Evolutionary conservation across 2,329 filamentous ascomycete species (phyloP).

Genomic region (Eurotiales sp.): DNA sequence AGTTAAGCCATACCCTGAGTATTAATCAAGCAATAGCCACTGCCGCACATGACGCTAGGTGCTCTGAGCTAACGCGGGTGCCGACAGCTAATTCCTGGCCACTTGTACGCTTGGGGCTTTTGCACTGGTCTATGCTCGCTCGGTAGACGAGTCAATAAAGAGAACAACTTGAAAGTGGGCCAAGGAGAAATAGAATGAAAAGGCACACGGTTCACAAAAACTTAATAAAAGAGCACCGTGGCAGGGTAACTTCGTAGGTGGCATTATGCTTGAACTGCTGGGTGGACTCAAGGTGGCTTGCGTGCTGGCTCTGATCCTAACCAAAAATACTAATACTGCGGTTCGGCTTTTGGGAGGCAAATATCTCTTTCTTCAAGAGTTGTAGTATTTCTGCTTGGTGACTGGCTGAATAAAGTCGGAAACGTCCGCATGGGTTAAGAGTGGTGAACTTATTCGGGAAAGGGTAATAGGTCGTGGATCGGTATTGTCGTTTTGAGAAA

Average conservation of each 20-base stretch:
- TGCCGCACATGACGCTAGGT: slow-evolving; percentile 1
- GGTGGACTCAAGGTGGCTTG: slow-evolving; percentile 5
- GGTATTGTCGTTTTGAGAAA: background rate
- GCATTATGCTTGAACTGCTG: background rate
- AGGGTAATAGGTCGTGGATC: background rate
- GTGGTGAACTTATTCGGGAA: slow-evolving; percentile 10
- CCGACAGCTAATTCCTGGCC: slow-evolving; percentile 3
- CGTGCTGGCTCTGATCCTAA: background rate
- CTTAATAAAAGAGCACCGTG: background rate
- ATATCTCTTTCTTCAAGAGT: background rate
- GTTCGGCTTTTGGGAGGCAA: no score
- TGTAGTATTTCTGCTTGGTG: background rate
- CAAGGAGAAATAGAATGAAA: background rate
- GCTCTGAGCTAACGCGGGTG: slow-evolving; percentile 1
- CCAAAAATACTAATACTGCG: no score
- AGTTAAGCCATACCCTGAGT: background rate
- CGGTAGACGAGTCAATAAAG: slow-evolving; percentile 4
- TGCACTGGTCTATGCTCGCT: slow-evolving; percentile 2
- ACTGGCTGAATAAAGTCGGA: slow-evolving; percentile 2
- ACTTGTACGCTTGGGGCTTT: background rate
- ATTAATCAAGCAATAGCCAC: background rate
- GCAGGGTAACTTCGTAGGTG: background rate
- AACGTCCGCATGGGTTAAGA: slow-evolving; percentile 11
- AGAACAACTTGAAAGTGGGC: background rate
- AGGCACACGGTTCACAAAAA: background rate